Base-by-base conservation (phyloP, 2,329 filamentous ascomycete species). In the Xylaria sp. region DNA sequence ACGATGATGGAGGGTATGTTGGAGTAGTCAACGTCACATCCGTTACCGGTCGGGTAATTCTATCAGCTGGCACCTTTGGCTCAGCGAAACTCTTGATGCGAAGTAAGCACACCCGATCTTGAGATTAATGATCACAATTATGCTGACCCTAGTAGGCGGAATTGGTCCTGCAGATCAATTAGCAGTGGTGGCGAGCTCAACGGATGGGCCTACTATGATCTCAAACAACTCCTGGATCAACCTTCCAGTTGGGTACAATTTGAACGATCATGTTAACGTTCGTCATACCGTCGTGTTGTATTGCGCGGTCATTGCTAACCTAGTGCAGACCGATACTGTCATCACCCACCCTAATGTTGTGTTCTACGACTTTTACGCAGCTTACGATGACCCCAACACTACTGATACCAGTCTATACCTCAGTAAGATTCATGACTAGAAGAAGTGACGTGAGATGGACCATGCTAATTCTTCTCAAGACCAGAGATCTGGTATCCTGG, bases 11-110 rank as follows among this genome's bases (percentile, higher is more conserved):
- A 25, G 90, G 90, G 9, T 85, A 86, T 72, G 83, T 82, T 31
- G 89, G 90, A 4, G 86, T 85, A 9, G 84, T 92, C 71, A 89
- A 88, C 7, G 80, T 92, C 66, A 89, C 89, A 25, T 75, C 84
- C 4, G 79, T 81, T 46, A 87, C 85, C 13, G 91, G 91, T 10
- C 87, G 90, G 61, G 90, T 93, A 54, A 87, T 93, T 73, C 81
- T 93, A 39, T 87, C 91, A 20, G 88, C 90, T 0, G 91, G 91
- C 57, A 83, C 90, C 0, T 92, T 93, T 70, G 90, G 90, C n/a
- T 89, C 89, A 1, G 84, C 90, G 15, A 91, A 91, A 80, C 82
- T 94, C 57, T 84, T 93, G 2, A 84, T 92, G 80, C 85, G 90
- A 75, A 90, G 88, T 80, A 87, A 75, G 75, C 67, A 37, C 9